A percentile compares a stretch with the other conserved stretches of the same genome.
phyloP scores from a whole-genome alignment of 164 flowering plant genomes.

The Magnolia changhungtana region DNA sequence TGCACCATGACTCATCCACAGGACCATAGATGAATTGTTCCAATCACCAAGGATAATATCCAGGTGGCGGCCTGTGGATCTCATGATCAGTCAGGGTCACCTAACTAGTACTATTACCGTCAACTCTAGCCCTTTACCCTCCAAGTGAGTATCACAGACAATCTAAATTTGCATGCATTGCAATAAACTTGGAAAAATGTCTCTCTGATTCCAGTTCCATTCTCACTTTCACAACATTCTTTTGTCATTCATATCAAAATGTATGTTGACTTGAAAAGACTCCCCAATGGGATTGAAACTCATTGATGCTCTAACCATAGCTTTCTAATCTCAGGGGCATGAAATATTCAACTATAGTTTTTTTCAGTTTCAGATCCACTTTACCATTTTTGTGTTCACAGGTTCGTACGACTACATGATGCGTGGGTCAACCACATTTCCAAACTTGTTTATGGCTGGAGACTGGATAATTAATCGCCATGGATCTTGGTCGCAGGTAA shows the following conservation, averaged over 20 bases:
- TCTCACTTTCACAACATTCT: background rate
- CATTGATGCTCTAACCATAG: background rate
- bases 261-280: background rate
- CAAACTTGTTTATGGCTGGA: slow-evolving; percentile 67
- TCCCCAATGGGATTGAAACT: background rate
- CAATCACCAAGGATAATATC: too few species aligned
- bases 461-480: slow-evolving; percentile 66
- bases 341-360: background rate
- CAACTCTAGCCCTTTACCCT: too few species aligned
- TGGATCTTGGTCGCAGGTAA: slow-evolving; percentile 71
- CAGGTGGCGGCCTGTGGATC: too few species aligned
- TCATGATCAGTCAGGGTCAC: too few species aligned
- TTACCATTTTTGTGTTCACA: slow-evolving; percentile 7
- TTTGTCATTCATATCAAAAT: background rate
- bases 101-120: too few species aligned
- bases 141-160: too few species aligned
- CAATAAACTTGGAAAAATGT: too few species aligned
- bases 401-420: slow-evolving; percentile 70
- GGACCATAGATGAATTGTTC: too few species aligned
- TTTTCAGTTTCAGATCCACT: background rate
- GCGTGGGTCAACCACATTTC: slow-evolving; percentile 59
- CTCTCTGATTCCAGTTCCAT: too few species aligned
- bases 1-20: too few species aligned
- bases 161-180: too few species aligned
- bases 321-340: background rate